Evolutionary conservation across 2,329 filamentous ascomycete species (phyloP), one percentile per base, ranked within the genome.

Genomic region (Aspergillus pseudotamarii): DNA sequence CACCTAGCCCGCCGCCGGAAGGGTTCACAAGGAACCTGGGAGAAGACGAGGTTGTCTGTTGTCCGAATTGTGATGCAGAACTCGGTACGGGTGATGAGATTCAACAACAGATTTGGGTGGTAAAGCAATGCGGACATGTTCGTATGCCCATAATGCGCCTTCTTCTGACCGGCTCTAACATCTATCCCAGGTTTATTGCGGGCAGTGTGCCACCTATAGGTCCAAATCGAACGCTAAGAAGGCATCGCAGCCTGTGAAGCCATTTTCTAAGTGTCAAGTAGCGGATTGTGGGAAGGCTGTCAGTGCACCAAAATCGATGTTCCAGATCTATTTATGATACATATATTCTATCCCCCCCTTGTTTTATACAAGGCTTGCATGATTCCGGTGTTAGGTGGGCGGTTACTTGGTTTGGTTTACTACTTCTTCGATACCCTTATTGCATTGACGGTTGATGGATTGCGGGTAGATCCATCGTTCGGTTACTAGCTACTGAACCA

Each of bases 111-210:
- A 94, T 98, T 66, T 98, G 94, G 93, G 90, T 95, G 0, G 85
- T 95, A 41, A 97, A 94, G 78, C 85, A 85, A 58, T 99, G 95
- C 76, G 95, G 95, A 67, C 95, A 99, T 81, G 95, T 98, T 85
- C 77, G 86, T 83, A 50, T 46, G 30, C 30, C 14, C 28, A 10
- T 46, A 19, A 28, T 36, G 12, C 4, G 6, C 1, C 11, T 50
- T 23, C 9, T 26, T 36, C 45, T 50, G 19, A 45, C 62, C 69
- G 38, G 70, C 45, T 9, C 58, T 65, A 53, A 62, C 58, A 9
- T 21, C 50, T 32, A 19, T 12, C 51, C 32, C 55, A 83, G 81
- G 81, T 82, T 14, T 83, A 83, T 63, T 83, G 81, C 68, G 81
- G 81, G 48, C 79, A 79, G 67, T 83, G 81, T 66, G 76, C 79